Evolutionary conservation across 2,329 filamentous ascomycete genomes (phyloP), one percentile per base, ranked within the genome.

Genomic region (Cladobotryum protrusum): DNA sequence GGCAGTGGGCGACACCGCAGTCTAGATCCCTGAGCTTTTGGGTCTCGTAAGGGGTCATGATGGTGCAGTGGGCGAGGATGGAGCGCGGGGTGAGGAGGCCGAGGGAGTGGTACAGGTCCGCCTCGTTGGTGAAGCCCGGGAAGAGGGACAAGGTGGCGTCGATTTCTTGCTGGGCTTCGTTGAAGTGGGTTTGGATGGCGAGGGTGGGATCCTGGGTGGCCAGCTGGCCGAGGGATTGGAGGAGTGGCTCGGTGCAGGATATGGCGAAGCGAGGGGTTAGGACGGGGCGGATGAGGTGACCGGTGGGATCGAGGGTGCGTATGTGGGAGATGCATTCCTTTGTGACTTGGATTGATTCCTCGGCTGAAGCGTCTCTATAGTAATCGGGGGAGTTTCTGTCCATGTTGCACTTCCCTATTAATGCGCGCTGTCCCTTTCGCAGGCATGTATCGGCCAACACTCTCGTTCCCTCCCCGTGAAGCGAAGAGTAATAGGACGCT

Each of bases 31-130:
- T 56, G 2, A 86, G 56, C 5, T 69, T 67, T 1, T 63, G 54
- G 43, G 78, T 73, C 61, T 87, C 83, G 29, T 76, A 69, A 3
- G 79, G 73, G 5, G 69, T 73, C 65, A 85, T 77, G 59, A 79
- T 75, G 49, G 80, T 85, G 65, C 82, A 85, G 59, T 87, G 84
- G 0, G 83, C 84, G 1, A 87, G 73, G 49, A 87, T 83, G 0
- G 78, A 75, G 8, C 77, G 72, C 3, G 66, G 53, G 1, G 67
- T 75, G 5, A 87, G 68, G 4, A 87, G 64, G 0, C 73, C 73
- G 52, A 75, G 82, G 54, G 70, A 61, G 9, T 70, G 66, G 57
- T 86, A 86, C 3, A 86, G 66, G 47, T 83, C 79, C 0, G 73
- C 78, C 61, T 86, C 82, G 48, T 71, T 79, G 2, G 59, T 56